Base-by-base conservation (phyloP, 1,139 yeast species). In the Suhomyces chickasaworum region DNA sequence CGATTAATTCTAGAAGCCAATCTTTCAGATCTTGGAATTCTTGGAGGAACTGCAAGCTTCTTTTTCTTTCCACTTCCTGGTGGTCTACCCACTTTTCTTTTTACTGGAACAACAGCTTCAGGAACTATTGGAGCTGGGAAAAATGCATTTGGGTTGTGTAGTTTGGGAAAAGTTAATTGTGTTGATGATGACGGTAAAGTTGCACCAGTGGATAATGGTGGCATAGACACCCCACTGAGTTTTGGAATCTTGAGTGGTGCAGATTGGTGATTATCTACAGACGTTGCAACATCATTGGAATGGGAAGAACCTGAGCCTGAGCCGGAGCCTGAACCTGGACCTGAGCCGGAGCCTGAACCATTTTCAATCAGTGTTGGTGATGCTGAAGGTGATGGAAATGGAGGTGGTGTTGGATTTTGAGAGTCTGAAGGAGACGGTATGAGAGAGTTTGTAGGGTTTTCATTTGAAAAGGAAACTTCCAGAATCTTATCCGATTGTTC, bases 31-130 rank as follows among this genome's bases (percentile, higher is more conserved):
- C 39, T 37, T 2, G 38, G 35, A 8, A 33, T 21, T n/a, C 46
- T 15, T 4, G 46, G 39, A 9, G 35, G 37, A 7, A 25, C 38
- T 7, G 39, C 33, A 12, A 17, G 37, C 34, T 44, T 45, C 33
- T 39, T 42, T 44, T 42, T 46, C 34, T 45, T 47, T 13, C 45
- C 47, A 36, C 47, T 44, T 12, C 48, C 48, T 16, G 44, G 46
- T 20, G 44, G 48, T 15, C 48, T 31, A 20, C 49, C 49, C 2
- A 42, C 46, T 12, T 39, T 39, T 31, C 48, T 42, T 32, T 42
- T 42, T 3, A 37, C 16, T 2, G 48, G 45, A 12, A 36, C 37
- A 9, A 35, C 34, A 0, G 39, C 36, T 7, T 30, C 37, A 3
- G 39, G 40, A n/a, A 33, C 33, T 1, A 37, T 36, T 7, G 36